Evolutionary conservation across 75 land plant genomes (phyloP).

Genomic region (Sequoiadendron giganteum): DNA sequence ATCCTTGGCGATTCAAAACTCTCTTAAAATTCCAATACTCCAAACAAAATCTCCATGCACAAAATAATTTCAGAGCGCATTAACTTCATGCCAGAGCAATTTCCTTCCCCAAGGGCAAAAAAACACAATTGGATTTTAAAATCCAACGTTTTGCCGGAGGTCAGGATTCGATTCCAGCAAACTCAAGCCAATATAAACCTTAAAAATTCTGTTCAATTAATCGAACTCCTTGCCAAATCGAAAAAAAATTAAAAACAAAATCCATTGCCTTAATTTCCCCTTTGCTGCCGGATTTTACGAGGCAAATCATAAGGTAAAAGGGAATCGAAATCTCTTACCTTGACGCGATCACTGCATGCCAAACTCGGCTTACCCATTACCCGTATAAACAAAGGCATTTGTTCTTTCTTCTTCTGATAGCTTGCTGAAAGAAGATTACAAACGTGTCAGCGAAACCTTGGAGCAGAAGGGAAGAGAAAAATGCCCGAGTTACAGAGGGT

Average conservation of each 20-base stretch:
- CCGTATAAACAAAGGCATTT: background rate
- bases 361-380: background rate
- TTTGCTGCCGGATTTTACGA: background rate
- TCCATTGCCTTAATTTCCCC: background rate
- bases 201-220: background rate
- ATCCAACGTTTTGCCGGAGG: background rate
- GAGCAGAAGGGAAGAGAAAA: no score
- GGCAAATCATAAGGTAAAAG: background rate
- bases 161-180: background rate
- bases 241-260: background rate
- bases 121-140: background rate
- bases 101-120: background rate
- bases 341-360: conserved; percentile 1
- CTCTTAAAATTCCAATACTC: background rate
- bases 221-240: background rate
- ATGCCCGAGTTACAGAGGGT: background rate
- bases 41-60: background rate
- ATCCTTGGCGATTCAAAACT: background rate
- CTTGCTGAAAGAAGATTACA: background rate
- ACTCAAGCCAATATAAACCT: background rate
- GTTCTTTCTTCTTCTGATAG: background rate
- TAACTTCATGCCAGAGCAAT: background rate
- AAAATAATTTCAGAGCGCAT: background rate
- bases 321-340: conserved; percentile 3
- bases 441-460: background rate